Evolutionary conservation across 331 rosid genomes (phyloP), one percentile per base, ranked within the genome.

Genomic region (Malus hybrid): DNA sequence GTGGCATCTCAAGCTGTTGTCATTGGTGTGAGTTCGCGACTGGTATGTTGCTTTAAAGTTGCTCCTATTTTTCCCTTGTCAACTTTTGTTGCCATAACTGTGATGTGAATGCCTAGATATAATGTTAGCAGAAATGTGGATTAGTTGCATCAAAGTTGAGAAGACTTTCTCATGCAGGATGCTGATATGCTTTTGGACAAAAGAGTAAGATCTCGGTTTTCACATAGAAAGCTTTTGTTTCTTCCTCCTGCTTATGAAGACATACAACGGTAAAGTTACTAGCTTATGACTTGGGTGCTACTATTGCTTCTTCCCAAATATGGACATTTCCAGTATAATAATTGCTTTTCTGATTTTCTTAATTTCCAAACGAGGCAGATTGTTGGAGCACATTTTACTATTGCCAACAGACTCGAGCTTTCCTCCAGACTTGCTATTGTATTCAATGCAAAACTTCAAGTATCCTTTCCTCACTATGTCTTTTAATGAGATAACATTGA

Each of bases 151-250:
- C 56, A 50, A 50, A 50, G 56, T 50, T 50, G 56, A 50, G 56
- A 50, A 50, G 56, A 16, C 6, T 1, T 66, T 28, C 8, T 70
- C 55, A n/a, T 82, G 87, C 88, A 94, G 99, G 99, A 92, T 81
- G 97, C 99, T 5, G 99, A 92, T 83, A 97, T 90, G 86, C 86
- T 92, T 71, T 82, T 94, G 78, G 97, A 94, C 77, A 94, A 94
- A 85, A 90, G 97, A 85, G 97, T 94, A 20, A 91, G 91, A 75
- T 90, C 99, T 82, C 97, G 96, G 24, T 94, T 94, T 84, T 94
- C 99, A 33, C 97, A 90, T 80, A 88, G 99, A 84, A 94, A 94
- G 86, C 79, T 86, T 48, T 48, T 94, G 79, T 92, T 92, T 83
- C 85, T 88, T 82, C 97, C 96, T 75, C 96, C 96, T 74, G 78